A percentile compares a stretch with the other conserved stretches of the same genome.
phyloP scores from a whole-genome alignment of 2,329 filamentous ascomycete species.

The Phyllosticta ampelicida region DNA sequence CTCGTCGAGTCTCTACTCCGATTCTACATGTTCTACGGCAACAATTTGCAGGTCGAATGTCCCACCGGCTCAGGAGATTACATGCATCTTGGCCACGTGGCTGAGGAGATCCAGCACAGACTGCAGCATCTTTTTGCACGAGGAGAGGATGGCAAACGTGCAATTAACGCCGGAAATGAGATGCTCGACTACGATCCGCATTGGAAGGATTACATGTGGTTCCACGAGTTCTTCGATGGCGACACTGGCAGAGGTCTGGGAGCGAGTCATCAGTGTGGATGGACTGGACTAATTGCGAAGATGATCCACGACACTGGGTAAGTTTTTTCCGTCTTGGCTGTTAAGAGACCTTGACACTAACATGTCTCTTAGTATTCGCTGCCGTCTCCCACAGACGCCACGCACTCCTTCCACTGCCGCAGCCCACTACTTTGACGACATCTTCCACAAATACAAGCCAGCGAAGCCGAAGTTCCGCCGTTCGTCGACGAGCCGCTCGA shows the following conservation, averaged over 20 bases:
- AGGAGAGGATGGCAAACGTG: conserved; percentile 73
- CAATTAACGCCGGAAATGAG: conserved; percentile 77
- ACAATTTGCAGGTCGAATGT: conserved; percentile 79
- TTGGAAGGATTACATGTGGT: conserved; percentile 92
- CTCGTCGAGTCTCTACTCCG: conserved; percentile 88
- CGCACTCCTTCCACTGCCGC: conserved; percentile 75
- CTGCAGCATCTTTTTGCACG: conserved; percentile 84
- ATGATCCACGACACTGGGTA: conserved; percentile 98
- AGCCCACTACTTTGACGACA: conserved; percentile 91
- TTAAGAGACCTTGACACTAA: not conserved
- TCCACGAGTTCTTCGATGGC: conserved; percentile 95
- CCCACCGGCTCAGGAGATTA: conserved; percentile 86
- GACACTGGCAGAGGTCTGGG: conserved; percentile 82
- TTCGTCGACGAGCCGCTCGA: conserved; percentile 72
- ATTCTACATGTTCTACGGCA: conserved; percentile 94
- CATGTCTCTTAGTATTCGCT: conserved; percentile 56
- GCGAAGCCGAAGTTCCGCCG: conserved; percentile 47
- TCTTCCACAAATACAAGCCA: conserved; percentile 47
- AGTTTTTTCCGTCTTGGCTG: conserved; percentile 24
- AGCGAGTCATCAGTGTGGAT: conserved; percentile 89
- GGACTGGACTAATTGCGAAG: conserved; percentile 90
- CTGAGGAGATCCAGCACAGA: conserved; percentile 89
- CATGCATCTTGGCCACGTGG: conserved; percentile 92
- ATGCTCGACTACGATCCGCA: conserved; percentile 81
- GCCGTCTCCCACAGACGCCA: conserved; percentile 85